Evolutionary conservation across 129 eudicot species (phyloP), one percentile per base, ranked within the genome.

Genomic region (Pseudognaphalium luteoalbum): DNA sequence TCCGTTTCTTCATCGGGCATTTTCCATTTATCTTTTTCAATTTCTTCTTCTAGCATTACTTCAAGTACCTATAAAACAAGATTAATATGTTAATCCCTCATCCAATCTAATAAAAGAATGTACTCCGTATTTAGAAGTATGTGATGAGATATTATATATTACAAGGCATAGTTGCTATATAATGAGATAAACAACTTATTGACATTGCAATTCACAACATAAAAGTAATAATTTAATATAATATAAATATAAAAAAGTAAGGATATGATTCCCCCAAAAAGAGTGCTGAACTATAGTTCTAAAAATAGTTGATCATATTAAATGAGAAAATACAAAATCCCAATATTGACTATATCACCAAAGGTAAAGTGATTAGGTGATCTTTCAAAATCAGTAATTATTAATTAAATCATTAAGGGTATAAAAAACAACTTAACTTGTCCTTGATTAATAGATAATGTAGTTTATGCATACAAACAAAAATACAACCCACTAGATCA

Each of bases 1-100:
- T 86, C 90, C 2, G 77, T 81, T 79, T 82, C 93, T 77, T 87
- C 92, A 1, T 87, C 91, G 0, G 96, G 96, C 89, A 93, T 90
- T 71, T 88, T 84, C 98, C 97, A 93, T 76, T 32, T 81, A 29
- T 39, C 86, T 83, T 74, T 77, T 39, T 90, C 90, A 1, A 78
- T 56, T 70, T 88, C 98, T 68, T 80, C 95, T 68, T 82, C 89
- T 8, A 62, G 17, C 75, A 93, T 87, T 37, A 88, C 85, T 82
- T 93, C 97, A 69, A 93, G 74, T 16, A 88, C 89, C 98, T 93
- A 86, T 60, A 65, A 50, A 28, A 30, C 32, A 82, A 63, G 15
- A 5, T 25, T 11, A 17, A 44, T 3, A 8, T 62, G 28, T 16
- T 16, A 65, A 61, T 25, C 35, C 66, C 35, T 60, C 35, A 12